Percentiles rank a stretch among this genome's conserved stretches.
Conservation (phyloP, 371 early-diverging fungal genomes). For the Lichtheimia ramosa region DNA sequence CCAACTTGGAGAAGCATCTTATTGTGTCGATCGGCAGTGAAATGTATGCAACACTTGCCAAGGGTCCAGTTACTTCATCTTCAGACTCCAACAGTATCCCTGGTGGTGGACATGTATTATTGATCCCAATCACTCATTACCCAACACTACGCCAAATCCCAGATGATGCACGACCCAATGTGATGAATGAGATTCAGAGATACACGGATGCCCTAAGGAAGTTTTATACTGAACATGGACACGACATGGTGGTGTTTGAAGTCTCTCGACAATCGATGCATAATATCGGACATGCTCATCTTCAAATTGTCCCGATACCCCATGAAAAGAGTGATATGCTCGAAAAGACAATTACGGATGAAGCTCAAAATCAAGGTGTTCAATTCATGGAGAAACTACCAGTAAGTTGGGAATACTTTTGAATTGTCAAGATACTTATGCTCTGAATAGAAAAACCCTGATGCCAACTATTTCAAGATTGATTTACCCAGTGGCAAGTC, state of each 20-base stretch:
- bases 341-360: slow-evolving; percentile 31
- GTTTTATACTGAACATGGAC: slow-evolving; percentile 49
- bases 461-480: slow-evolving; percentile 61
- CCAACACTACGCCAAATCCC: slow-evolving; percentile 51
- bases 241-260: slow-evolving; percentile 72
- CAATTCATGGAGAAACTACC: slow-evolving; percentile 43
- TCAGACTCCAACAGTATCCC: slow-evolving; percentile 34
- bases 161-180: slow-evolving; percentile 32
- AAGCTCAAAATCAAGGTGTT: slow-evolving; percentile 36
- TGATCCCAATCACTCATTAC: slow-evolving; percentile 77
- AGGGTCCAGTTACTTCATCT: slow-evolving; percentile 63
- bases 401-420: slow-evolving; percentile 24
- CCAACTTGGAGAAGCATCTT: slow-evolving; percentile 77
- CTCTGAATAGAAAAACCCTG: slow-evolving; percentile 22
- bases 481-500: slow-evolving; percentile 58
- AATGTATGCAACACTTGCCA: slow-evolving; percentile 74
- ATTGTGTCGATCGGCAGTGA: slow-evolving; percentile 73
- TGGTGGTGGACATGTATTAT: slow-evolving; percentile 70
- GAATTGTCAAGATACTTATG: not conserved
- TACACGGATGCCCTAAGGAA: slow-evolving; percentile 54
- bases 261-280: slow-evolving; percentile 50
- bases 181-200: slow-evolving; percentile 58
- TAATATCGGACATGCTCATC: slow-evolving; percentile 57
- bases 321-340: slow-evolving; percentile 31
- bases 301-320: slow-evolving; percentile 64